A percentile compares a stretch with the other conserved stretches of the same genome.
Evolutionary conservation across 352 stramenopile genomes (phyloP).

Genomic region (Phytophthora brassicae): DNA sequence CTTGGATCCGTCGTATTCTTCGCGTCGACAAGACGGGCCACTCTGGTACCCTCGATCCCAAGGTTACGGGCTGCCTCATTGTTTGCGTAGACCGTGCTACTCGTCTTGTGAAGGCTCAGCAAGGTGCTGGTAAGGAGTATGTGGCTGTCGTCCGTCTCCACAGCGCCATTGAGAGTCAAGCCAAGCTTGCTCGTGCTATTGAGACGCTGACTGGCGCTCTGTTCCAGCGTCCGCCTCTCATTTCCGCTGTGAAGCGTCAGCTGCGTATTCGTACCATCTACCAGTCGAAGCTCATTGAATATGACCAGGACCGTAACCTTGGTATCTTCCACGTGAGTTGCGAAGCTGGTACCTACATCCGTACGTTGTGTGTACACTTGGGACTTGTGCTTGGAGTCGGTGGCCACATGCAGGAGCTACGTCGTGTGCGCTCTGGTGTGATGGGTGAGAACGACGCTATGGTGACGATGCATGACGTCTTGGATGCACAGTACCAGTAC

Average conservation of each 20-base stretch:
- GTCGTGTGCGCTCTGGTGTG: conserved; percentile 96
- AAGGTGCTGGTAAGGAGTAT: conserved; percentile 99
- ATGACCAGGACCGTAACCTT: conserved; percentile 96
- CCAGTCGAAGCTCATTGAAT: conserved; percentile 99
- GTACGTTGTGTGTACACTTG: conserved; percentile 99
- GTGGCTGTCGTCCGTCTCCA: conserved; percentile 98
- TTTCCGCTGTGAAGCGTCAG: conserved; percentile 99
- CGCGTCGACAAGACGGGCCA: conserved; percentile 99
- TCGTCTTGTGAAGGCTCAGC: conserved; percentile 85
- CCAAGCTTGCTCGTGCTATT: conserved; percentile 93
- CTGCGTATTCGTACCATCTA: conserved; percentile 99
- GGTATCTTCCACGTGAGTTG: conserved; percentile 97
- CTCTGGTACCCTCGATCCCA: conserved; percentile 99
- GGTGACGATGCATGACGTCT: conserved; percentile 99
- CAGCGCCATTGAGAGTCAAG: conserved; percentile 92
- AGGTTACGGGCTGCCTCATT: conserved; percentile 99
- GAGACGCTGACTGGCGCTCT: conserved; percentile 99
- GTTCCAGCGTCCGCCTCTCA: conserved; percentile 99
- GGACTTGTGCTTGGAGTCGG: conserved; percentile 97
- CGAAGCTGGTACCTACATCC: conserved; percentile 99
- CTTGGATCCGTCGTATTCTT: conserved; percentile 99
- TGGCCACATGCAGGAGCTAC: conserved; percentile 99
- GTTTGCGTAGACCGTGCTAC: conserved; percentile 99
- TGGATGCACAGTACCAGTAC: conserved; percentile 99
- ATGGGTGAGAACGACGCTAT: conserved; percentile 96